A percentile compares a stretch with the other conserved stretches of the same genome.
Conservation (phyloP, 305 asterid species). For the Striga hermonthica region DNA sequence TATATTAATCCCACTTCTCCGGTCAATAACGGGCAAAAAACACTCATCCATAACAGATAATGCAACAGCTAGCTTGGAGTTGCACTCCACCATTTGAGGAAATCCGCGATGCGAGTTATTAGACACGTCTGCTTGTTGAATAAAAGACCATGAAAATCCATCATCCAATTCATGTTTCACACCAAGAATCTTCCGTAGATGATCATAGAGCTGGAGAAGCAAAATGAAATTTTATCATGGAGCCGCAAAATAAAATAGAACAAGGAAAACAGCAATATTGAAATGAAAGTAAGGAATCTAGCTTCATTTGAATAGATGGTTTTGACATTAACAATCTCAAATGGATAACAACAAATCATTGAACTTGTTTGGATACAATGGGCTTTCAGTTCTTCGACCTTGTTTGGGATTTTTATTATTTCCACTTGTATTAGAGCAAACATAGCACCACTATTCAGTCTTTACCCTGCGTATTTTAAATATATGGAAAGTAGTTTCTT, state of each 20-base stretch:
- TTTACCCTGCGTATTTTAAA: slow-evolving; percentile 23
- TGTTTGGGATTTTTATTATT: background rate
- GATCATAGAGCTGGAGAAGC: slow-evolving; percentile 63
- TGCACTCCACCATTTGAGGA: slow-evolving; percentile 59
- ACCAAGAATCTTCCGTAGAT: slow-evolving; percentile 76
- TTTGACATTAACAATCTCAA: background rate
- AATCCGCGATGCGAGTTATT: slow-evolving; percentile 45
- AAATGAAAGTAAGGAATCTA: slow-evolving; percentile 12
- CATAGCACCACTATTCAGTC: background rate
- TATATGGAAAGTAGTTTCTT: slow-evolving; percentile 3
- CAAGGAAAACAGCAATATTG: slow-evolving; percentile 17
- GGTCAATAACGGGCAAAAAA: slow-evolving; percentile 59
- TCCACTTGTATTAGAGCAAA: slow-evolving; percentile 9
- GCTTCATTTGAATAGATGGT: background rate
- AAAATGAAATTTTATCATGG: slow-evolving; percentile 22
- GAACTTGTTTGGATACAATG: background rate
- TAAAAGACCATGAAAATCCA: slow-evolving; percentile 59
- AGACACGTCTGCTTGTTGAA: slow-evolving; percentile 58
- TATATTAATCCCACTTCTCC: slow-evolving; percentile 70
- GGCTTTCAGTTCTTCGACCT: background rate
- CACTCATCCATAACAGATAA: slow-evolving; percentile 67
- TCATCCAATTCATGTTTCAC: slow-evolving; percentile 64
- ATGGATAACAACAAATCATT: background rate
- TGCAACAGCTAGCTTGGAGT: slow-evolving; percentile 66
- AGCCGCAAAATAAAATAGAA: slow-evolving; percentile 16